Percentiles rank a stretch among this genome's conserved stretches.
Conservation (phyloP, 805 yeast genomes). For the Aciculoconidium aculeatum region DNA sequence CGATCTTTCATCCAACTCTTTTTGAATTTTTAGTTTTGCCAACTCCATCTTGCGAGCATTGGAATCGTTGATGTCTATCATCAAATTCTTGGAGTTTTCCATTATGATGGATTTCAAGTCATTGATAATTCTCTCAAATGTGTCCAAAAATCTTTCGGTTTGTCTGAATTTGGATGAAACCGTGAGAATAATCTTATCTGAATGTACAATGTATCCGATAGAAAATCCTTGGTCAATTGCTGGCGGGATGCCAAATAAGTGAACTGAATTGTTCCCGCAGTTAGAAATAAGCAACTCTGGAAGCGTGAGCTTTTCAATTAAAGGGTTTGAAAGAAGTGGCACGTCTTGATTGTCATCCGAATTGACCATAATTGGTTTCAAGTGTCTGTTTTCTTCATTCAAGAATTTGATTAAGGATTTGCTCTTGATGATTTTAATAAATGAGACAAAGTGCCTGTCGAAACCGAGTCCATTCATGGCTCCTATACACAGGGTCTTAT, state of each 20-base stretch:
- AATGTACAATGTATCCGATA: slow-evolving; percentile 84
- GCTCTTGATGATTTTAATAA: slow-evolving; percentile 49
- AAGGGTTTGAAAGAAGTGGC: slow-evolving; percentile 30
- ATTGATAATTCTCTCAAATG: slow-evolving; percentile 54
- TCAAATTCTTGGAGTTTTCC: slow-evolving; percentile 26
- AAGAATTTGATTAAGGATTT: slow-evolving; percentile 32
- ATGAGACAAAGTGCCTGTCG: slow-evolving; percentile 65
- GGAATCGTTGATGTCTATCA: slow-evolving; percentile 26
- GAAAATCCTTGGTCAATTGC: slow-evolving; percentile 88
- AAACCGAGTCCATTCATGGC: slow-evolving; percentile 64
- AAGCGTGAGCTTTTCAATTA: slow-evolving; percentile 26
- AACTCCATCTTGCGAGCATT: slow-evolving; percentile 27
- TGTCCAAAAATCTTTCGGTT: slow-evolving; percentile 69
- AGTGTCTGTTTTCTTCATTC: slow-evolving; percentile 39
- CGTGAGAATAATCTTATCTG: slow-evolving; percentile 71
- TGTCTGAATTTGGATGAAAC: slow-evolving; percentile 87
- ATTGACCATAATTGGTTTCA: slow-evolving; percentile 25
- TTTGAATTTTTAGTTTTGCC: slow-evolving; percentile 27
- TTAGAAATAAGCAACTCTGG: slow-evolving; percentile 50
- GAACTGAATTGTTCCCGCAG: slow-evolving; percentile 88
- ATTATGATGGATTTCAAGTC: slow-evolving; percentile 51
- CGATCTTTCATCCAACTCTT: slow-evolving; percentile 27
- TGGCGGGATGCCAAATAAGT: slow-evolving; percentile 88
- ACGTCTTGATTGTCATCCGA: slow-evolving; percentile 12
- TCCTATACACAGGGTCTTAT: slow-evolving; percentile 40